Evolutionary conservation across 2,329 filamentous ascomycete genomes (phyloP), one percentile per base, ranked within the genome.

Genomic region (Waltergamsia citrina): DNA sequence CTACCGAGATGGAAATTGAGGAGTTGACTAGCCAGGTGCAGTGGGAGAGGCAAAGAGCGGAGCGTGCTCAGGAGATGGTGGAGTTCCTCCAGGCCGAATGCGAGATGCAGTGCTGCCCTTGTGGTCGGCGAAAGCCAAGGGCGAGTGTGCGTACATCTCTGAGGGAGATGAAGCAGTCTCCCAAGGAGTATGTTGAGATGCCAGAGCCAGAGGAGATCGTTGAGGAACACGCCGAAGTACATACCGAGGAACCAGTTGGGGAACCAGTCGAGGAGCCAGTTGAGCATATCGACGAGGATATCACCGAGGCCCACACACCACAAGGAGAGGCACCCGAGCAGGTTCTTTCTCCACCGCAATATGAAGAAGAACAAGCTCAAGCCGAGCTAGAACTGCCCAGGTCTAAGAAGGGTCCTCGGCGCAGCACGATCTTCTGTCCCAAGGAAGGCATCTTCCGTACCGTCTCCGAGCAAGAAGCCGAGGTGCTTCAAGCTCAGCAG

Each of bases 51-150:
- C 70, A 74, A 49, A 67, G 79, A 35, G 78, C 81, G 8, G 69
- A 81, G 41, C 71, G 80, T 7, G 80, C 82, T 0, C 67, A 81
- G 41, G 82, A 86, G 39, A 74, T 82, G 48, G 67, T 86, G 31
- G 80, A 87, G 21, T 88, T 85, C 54, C 64, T 88, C 51, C 74
- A 84, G 49, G 71, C 81, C 35, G 83, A 90, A 52, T 86, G 81
- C 52, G 68, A 75, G 32, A 69, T 87, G 42, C 68, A 71, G 30
- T 76, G 71, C 54, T 85, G 81, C 59, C 62, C 70, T 2, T 81
- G 78, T 49, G 34, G 34, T 7, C 16, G 33, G n/a, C 69, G 62
- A 39, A 69, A 62, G 37, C 43, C 48, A 1, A 46, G 46, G 36
- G 16, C 32, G 9, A 29, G 24, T 15, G 15, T n/a, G 8, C 14